Conservation (phyloP, 139 green algal species). For the Chlamydomonas applanata region DNA sequence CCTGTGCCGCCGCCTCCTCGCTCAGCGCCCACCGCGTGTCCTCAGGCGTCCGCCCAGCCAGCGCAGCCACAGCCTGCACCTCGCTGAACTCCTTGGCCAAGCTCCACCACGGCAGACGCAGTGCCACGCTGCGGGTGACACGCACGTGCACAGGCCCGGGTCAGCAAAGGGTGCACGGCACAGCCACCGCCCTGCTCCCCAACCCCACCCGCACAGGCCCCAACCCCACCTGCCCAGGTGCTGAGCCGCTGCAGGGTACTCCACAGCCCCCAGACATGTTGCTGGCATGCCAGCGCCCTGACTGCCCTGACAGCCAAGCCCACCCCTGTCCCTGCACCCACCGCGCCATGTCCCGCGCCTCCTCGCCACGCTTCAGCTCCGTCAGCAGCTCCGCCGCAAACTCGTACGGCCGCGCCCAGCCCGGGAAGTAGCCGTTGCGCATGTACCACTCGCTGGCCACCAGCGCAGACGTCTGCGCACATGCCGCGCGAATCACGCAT, state of each 20-base stretch:
- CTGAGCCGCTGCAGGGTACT: too few species aligned
- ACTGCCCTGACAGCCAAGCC: too few species aligned
- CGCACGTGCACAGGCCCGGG: too few species aligned
- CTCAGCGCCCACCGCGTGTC: slow-evolving; percentile 44
- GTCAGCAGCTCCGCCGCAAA: slow-evolving; percentile 61
- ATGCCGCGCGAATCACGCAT: too few species aligned
- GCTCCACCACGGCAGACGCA: slow-evolving; percentile 77
- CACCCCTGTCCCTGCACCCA: slow-evolving; percentile 9
- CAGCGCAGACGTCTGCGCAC: slow-evolving; percentile 50
- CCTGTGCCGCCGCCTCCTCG: slow-evolving; percentile 35
- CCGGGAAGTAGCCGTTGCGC: slow-evolving; percentile 65
- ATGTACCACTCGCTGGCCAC: slow-evolving; percentile 86
- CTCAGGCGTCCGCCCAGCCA: slow-evolving; percentile 31
- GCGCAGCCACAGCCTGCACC: slow-evolving; percentile 28
- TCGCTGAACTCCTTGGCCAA: slow-evolving; percentile 45
- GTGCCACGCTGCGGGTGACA: slow-evolving; percentile 36
- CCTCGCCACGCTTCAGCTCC: slow-evolving; percentile 47
- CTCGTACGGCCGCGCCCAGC: slow-evolving; percentile 77
- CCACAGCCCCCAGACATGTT: too few species aligned
- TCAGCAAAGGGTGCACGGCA: too few species aligned
- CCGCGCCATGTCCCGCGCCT: slow-evolving; percentile 58
- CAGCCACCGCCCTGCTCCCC: too few species aligned
- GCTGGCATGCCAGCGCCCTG: too few species aligned
- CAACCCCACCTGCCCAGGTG: too few species aligned
- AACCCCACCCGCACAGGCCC: too few species aligned